Evolutionary conservation across 371 early-diverging fungal species (phyloP).

Genomic region (Saksenaea oblongispora): DNA sequence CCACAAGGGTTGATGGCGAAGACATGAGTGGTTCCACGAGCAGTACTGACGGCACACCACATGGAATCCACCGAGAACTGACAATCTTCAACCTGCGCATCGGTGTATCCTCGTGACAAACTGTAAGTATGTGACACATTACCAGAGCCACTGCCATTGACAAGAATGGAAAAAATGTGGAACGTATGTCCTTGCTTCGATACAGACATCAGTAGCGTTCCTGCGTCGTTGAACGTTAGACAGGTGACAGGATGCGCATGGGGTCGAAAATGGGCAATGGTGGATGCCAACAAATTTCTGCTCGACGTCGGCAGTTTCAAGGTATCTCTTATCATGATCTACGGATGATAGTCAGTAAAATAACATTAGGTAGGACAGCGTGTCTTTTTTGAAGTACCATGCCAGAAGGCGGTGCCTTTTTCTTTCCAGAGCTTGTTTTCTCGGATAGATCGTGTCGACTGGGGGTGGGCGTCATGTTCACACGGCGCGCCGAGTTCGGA

Average conservation of each 20-base stretch:
- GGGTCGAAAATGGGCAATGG: conserved; percentile 74
- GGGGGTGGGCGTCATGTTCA: conserved; percentile 1
- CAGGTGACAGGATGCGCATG: conserved; percentile 74
- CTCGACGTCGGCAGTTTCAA: conserved; percentile 30
- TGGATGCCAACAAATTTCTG: conserved; percentile 39
- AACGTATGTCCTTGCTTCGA: conserved; percentile 78
- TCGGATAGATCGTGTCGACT: not conserved
- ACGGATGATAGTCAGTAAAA: not conserved
- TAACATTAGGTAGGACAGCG: not conserved
- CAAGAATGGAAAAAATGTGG: conserved; percentile 61
- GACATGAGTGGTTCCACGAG: conserved; percentile 79
- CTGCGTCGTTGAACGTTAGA: conserved; percentile 66
- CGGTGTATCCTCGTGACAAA: conserved; percentile 77
- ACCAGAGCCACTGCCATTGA: conserved; percentile 22
- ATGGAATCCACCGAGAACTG: conserved; percentile 72
- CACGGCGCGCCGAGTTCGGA: conserved; percentile 4
- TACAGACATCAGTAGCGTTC: conserved; percentile 71
- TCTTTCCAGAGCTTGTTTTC: conserved; percentile 9
- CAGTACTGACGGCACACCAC: conserved; percentile 81
- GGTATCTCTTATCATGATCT: conserved; percentile 61
- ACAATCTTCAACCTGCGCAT: conserved; percentile 74
- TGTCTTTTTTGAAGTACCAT: conserved; percentile 33
- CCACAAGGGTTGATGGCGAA: conserved; percentile 75
- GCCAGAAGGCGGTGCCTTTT: conserved; percentile 38
- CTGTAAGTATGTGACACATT: conserved; percentile 66